Conservation (phyloP, 2,329 filamentous ascomycete genomes). For the Lachnellula occidentalis region DNA sequence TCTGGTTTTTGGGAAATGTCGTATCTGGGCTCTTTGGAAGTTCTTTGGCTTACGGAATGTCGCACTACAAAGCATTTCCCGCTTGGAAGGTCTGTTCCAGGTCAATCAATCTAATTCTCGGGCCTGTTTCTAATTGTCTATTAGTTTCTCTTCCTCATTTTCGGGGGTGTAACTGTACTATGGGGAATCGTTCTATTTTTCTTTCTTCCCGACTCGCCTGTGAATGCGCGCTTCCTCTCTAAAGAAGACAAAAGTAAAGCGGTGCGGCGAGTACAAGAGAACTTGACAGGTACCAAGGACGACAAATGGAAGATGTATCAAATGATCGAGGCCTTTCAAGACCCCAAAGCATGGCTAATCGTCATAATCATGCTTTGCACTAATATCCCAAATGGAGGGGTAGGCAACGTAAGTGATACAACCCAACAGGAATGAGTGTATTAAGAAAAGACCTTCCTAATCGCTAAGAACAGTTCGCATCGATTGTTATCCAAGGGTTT, state of each 20-base stretch:
- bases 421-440: background rate
- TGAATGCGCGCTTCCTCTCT: conserved; percentile 37
- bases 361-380: conserved; percentile 22
- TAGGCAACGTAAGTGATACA: conserved; percentile 32
- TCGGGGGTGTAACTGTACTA: conserved; percentile 22
- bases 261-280: conserved; percentile 5
- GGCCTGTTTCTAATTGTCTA: background rate
- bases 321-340: conserved; percentile 33
- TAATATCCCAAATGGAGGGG: conserved; percentile 34
- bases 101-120: no score
- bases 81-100: no score
- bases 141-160: conserved; percentile 12
- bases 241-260: conserved; percentile 35
- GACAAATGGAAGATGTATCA: conserved; percentile 30
- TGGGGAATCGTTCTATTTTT: conserved; percentile 35
- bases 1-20: conserved; percentile 24
- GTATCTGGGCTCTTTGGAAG: conserved; percentile 30
- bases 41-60: conserved; percentile 32
- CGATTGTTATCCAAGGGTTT: conserved; percentile 34
- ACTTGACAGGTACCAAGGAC: conserved; percentile 19
- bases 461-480: conserved; percentile 23
- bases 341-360: conserved; percentile 29
- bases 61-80: conserved; percentile 17
- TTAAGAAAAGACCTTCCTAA: background rate
- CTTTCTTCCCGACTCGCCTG: conserved; percentile 43